These are phyloP conservation scores for Penicillium lividum DNA, from an alignment of 495 filamentous ascomycete species.

Conservation along the genomic window DNA sequence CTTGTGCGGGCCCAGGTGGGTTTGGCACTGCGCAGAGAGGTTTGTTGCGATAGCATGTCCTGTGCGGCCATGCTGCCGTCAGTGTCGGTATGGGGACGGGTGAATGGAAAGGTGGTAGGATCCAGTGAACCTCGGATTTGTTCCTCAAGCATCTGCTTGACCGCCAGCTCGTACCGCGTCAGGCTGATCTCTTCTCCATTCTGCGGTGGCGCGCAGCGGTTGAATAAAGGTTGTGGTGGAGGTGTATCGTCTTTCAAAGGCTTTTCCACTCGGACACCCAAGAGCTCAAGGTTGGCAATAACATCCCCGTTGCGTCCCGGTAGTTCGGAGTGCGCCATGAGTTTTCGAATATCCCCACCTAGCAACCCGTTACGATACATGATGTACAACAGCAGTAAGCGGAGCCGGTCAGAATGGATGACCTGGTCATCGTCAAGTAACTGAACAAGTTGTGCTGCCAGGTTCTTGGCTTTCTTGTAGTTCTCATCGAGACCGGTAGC, in stretches of 20 bases:
- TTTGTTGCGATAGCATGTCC: slow-evolving; percentile 58
- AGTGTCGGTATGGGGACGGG: slow-evolving; percentile 69
- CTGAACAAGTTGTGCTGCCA: slow-evolving; percentile 82
- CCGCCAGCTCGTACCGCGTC: slow-evolving; percentile 50
- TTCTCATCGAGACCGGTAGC: slow-evolving; percentile 94
- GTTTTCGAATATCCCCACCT: slow-evolving; percentile 76
- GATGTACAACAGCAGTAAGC: slow-evolving; percentile 81
- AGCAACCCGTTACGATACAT: slow-evolving; percentile 89
- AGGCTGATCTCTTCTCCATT: slow-evolving; percentile 55
- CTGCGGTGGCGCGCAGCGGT: slow-evolving; percentile 53
- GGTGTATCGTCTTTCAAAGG: slow-evolving; percentile 74
- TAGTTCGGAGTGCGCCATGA: slow-evolving; percentile 81
- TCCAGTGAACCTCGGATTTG: slow-evolving; percentile 59
- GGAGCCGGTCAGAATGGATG: slow-evolving; percentile 69
- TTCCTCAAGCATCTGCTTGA: slow-evolving; percentile 71
- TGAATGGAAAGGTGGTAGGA: slow-evolving; percentile 71
- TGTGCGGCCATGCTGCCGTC: slow-evolving; percentile 56
- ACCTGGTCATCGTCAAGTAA: slow-evolving; percentile 79
- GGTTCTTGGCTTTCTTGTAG: slow-evolving; percentile 82
- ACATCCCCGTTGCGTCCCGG: slow-evolving; percentile 69
- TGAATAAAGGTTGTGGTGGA: slow-evolving; percentile 65
- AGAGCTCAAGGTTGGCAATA: slow-evolving; percentile 75
- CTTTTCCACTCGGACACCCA: slow-evolving; percentile 75
- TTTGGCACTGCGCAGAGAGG: slow-evolving; percentile 83
- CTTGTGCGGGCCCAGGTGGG: slow-evolving; percentile 92